Evolutionary conservation across 805 yeast genomes (phyloP).

Genomic region (Saccharomyces jurei): DNA sequence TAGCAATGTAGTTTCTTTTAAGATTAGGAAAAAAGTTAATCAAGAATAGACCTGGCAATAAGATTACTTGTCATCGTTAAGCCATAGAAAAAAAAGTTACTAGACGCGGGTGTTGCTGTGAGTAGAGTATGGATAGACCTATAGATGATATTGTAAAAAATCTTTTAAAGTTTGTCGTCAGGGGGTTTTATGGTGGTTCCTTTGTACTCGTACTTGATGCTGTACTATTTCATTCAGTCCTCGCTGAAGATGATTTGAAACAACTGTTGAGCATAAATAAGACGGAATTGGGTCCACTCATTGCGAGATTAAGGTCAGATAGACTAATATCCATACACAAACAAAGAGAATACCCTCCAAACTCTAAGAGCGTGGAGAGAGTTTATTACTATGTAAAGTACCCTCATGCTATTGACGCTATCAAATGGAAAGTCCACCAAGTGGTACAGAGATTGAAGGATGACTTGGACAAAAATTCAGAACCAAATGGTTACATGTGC

Average conservation of each 20-base stretch:
- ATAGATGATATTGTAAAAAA: slow-evolving; percentile 37
- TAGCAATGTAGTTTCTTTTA: not conserved
- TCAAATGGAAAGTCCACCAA: slow-evolving; percentile 92
- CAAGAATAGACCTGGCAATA: not conserved
- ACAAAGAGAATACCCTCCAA: slow-evolving; percentile 62
- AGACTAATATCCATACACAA: slow-evolving; percentile 61
- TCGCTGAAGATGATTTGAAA: slow-evolving; percentile 86
- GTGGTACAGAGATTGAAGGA: slow-evolving; percentile 72
- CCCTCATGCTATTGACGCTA: slow-evolving; percentile 89
- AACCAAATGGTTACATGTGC: slow-evolving; percentile 91
- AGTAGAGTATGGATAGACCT: slow-evolving; percentile 25
- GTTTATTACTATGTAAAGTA: slow-evolving; percentile 81
- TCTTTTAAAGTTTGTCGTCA: slow-evolving; percentile 65
- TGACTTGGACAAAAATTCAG: slow-evolving; percentile 74
- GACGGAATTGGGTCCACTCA: slow-evolving; percentile 75
- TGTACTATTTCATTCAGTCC: slow-evolving; percentile 74
- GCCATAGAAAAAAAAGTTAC: not conserved
- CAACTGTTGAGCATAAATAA: slow-evolving; percentile 74
- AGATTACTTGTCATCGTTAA: not conserved
- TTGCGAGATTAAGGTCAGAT: slow-evolving; percentile 79
- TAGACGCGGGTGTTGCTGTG: not conserved
- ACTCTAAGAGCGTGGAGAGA: slow-evolving; percentile 57
- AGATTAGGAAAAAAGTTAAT: not conserved
- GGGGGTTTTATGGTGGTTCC: slow-evolving; percentile 84
- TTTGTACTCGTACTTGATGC: slow-evolving; percentile 84